Base-by-base conservation (phyloP, 495 filamentous ascomycete species). In the Aspergillus egyptiacus region DNA sequence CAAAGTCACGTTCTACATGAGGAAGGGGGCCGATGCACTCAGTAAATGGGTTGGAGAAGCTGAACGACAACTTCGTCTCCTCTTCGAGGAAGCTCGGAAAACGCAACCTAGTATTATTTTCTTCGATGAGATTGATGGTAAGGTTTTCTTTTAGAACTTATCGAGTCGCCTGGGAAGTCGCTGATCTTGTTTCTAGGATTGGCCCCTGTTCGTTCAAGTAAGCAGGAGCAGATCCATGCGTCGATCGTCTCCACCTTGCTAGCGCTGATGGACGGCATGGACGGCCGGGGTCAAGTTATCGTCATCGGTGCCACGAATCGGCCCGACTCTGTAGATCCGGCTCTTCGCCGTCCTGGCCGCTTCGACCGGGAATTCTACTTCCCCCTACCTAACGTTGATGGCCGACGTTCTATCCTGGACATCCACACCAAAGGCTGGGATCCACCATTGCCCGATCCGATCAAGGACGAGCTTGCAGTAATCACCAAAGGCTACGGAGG, bases 1-100 rank as follows among this genome's bases (percentile, higher is more conserved):
- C 44, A 96, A 97, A 62, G 89, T 98, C 39, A 96, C 87, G 0
- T 98, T 98, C 56, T 98, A 96, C 69, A 98, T 98, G 93, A 82
- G 93, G 31, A 98, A 98, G 64, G 93, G 94, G 47, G 94, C 91
- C 27, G 93, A 98, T 75, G 89, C 89, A 36, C 72, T 97, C 34
- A 95, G 89, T 67, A 98, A 98, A 70, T 98, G 93, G 93, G 94
- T 97, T 48, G 93, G 93, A 61, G 93, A 98, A 69, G 94, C 94
- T 11, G 93, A 98, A 65, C 81, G 90, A 59, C 93, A 97, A 62
- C 77, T 98, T 15, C 82, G 93, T 20, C 68, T 96, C 46, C 75
- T 98, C 3, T 98, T 98, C 56, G 93, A 98, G 56, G 94, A 98
- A 67, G 93, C 93, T 11, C 79, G 89, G 54, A 90, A 86, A 61